Conservation (phyloP, 2,329 filamentous ascomycete genomes). For the Torrubiellomyces zombiae region DNA sequence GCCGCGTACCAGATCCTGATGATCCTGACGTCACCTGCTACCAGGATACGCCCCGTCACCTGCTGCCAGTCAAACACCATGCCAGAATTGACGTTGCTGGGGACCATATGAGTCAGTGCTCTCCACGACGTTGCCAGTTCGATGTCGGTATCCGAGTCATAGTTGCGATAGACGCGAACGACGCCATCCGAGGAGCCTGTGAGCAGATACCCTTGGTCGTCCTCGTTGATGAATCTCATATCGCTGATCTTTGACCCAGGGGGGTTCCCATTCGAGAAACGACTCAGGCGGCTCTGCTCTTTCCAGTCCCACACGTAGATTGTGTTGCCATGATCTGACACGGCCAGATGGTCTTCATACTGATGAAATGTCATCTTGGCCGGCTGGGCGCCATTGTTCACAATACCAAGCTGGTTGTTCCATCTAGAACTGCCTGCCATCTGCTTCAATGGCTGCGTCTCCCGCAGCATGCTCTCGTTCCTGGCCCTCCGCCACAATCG, state of each 20-base stretch:
- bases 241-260: conserved; percentile 83
- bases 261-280: conserved; percentile 91
- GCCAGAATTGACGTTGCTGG: conserved; percentile 84
- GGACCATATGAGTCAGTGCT: conserved; percentile 82
- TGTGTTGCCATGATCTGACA: conserved; percentile 83
- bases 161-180: conserved; percentile 82
- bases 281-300: conserved; percentile 53
- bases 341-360: conserved; percentile 88
- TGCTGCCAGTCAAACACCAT: conserved; percentile 99
- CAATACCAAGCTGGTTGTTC: conserved; percentile 67
- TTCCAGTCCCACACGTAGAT: conserved; percentile 92
- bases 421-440: conserved; percentile 73
- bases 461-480: conserved; percentile 81
- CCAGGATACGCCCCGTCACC: conserved; percentile 85
- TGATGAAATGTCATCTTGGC: conserved; percentile 93
- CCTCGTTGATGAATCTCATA: conserved; percentile 94
- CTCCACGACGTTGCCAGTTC: conserved; percentile 85
- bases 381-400: conserved; percentile 81
- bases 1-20: conserved; percentile 95
- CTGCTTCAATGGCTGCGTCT: conserved; percentile 86
- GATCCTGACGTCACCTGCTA: conserved; percentile 87
- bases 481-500: conserved; percentile 81
- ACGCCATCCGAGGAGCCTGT: conserved; percentile 92
- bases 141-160: conserved; percentile 59
- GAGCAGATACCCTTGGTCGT: conserved; percentile 87